These are phyloP conservation scores for Gloeopeniophorella convolvens DNA, from an alignment of 768 basidiomycete genomes.

Conservation along the genomic window DNA sequence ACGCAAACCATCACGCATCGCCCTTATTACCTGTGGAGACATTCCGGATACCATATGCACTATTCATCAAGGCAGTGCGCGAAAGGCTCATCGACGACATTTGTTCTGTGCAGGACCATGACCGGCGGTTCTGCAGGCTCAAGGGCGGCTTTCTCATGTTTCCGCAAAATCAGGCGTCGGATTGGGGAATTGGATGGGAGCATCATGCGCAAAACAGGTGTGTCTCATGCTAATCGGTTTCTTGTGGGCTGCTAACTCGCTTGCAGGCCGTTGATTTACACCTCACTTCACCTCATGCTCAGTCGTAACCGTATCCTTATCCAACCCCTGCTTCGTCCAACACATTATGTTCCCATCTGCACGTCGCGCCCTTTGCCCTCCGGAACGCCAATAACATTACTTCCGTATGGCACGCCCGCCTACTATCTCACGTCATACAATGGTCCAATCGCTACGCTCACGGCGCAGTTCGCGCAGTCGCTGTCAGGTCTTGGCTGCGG, in stretches of 20 bases:
- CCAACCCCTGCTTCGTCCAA: conserved; percentile 54
- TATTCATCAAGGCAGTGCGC: conserved; percentile 61
- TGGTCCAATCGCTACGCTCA: conserved; percentile 57
- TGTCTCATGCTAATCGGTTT: conserved; percentile 9
- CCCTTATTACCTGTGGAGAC: conserved; percentile 39
- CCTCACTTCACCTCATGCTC: conserved; percentile 27
- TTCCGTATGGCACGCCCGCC: conserved; percentile 68
- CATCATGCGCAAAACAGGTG: conserved; percentile 45
- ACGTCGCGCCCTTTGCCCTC: conserved; percentile 37
- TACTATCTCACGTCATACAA: conserved; percentile 66
- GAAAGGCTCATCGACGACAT: conserved; percentile 48
- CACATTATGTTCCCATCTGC: conserved; percentile 49
- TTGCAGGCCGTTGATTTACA: conserved; percentile 54
- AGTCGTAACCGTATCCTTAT: conserved; percentile 44
- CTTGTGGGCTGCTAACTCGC: conserved; percentile 13
- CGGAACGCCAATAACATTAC: conserved; percentile 62
- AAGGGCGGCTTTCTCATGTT: conserved; percentile 60
- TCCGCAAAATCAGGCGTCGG: conserved; percentile 36
- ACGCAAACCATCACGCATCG: conserved; percentile 12
- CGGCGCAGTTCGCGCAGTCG: conserved; percentile 56
- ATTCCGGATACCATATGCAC: conserved; percentile 34
- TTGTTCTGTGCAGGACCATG: conserved; percentile 17
- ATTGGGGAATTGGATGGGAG: conserved; percentile 66
- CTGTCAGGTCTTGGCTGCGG: conserved; percentile 58
- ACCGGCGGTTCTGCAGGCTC: conserved; percentile 41